phyloP scores from a whole-genome alignment of 2,329 filamentous ascomycete genomes.

The Neodidymelliopsis sp. region DNA sequence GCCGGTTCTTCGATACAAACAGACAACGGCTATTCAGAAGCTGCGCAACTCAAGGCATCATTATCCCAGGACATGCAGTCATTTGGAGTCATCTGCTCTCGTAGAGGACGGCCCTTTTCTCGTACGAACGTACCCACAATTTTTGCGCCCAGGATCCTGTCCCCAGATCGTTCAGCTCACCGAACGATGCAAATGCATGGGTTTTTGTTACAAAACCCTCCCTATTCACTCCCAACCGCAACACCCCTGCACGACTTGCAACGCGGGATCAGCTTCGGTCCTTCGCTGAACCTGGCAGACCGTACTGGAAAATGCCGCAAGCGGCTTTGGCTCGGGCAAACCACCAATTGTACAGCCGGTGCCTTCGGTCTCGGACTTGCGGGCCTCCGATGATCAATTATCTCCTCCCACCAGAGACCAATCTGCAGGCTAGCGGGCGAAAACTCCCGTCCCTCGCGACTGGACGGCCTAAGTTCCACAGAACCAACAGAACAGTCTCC shows the following conservation, averaged over 20 bases:
- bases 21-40: not conserved
- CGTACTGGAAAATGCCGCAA: constrained; percentile 13
- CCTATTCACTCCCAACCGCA: constrained; percentile 8
- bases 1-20: too few species aligned
- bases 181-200: too few species aligned
- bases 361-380: constrained; percentile 10
- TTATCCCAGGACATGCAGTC: not conserved
- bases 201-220: constrained; percentile 16
- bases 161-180: too few species aligned
- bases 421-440: not conserved
- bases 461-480: constrained; percentile 3
- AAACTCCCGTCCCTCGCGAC: too few species aligned
- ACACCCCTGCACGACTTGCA: not conserved
- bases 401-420: not conserved
- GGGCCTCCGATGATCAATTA: constrained; percentile 1
- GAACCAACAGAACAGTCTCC: constrained; percentile 2
- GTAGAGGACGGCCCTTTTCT: constrained; percentile 7
- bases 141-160: constrained; percentile 8
- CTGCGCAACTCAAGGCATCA: not conserved
- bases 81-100: constrained; percentile 6
- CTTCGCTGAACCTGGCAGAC: constrained; percentile 4
- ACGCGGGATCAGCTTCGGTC: constrained; percentile 7
- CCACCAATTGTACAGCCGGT: not conserved
- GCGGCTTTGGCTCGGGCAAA: constrained; percentile 15
- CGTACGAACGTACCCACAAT: not conserved